Base-by-base conservation (phyloP, 495 filamentous ascomycete genomes). In the Geopyxis carbonaria region DNA sequence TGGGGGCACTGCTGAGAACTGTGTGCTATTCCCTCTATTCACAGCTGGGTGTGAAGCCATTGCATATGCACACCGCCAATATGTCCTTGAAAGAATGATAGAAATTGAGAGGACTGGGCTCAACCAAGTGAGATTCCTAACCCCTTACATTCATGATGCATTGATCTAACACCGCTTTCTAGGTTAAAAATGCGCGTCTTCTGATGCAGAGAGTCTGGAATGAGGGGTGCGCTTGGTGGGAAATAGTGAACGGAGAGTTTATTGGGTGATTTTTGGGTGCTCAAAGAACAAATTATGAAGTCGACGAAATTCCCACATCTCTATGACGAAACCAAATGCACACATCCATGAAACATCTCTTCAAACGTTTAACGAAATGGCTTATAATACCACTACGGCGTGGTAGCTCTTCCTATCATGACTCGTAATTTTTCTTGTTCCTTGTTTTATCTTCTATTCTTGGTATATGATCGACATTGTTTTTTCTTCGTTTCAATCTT, bases 21-120 rank as follows among this genome's bases (percentile, higher is more conserved):
- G 78, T 51, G 62, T 83, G 4, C 52, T 92, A 32, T 86, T 91
- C 38, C 83, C 83, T 1, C 69, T 91, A 57, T 89, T 91, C 57
- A 79, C 78, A 6, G 83, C 81, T 4, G 83, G 83, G 1, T 86
- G 80, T 50, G 80, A 89, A 50, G 70, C 74, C 2, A 54, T 60
- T 31, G 66, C 75, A 31, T 42, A 58, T 20, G 53, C 54, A 8
- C 70, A 78, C 38, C 61, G 75, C 25, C 50, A 59, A 15, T 67
- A 72, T 43, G 73, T 86, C 13, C 61, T 81, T 48, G 67, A 73
- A 45, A 60, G 83, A 33, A 65, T 92, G 56, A 64, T 67, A 52
- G 66, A 66, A 31, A 64, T 86, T 14, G 82, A 89, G 59, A 69
- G 69, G 20, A 73, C 70, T 41, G 83, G 83, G 0, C 72, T 92